phyloP scores from a whole-genome alignment of 345 rosid species.

The Melaleuca quinquenervia region DNA sequence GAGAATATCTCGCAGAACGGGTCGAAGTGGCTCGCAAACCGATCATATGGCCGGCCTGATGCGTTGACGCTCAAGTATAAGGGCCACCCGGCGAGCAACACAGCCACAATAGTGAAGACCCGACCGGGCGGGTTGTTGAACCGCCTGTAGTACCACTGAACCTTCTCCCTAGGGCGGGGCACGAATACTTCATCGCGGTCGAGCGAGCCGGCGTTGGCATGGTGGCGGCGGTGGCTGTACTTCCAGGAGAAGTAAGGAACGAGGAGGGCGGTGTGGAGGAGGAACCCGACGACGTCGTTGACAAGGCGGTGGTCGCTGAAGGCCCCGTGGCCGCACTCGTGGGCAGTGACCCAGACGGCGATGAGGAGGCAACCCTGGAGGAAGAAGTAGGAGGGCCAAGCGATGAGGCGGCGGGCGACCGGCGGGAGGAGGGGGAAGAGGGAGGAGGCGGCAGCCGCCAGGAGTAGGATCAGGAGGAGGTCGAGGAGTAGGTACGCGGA shows the following conservation, averaged over 20 bases:
- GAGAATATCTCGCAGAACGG: neutral
- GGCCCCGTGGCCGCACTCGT: conserved; percentile 29
- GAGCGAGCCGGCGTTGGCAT: conserved; percentile 19
- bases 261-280: conserved; percentile 14
- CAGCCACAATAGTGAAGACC: neutral
- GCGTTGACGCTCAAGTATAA: neutral
- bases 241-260: conserved; percentile 30
- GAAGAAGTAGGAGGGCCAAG: conserved; percentile 25
- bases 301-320: conserved; percentile 16
- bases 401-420: neutral
- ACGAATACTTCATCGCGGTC: conserved; percentile 19
- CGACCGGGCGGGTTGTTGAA: neutral
- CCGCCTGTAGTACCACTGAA: neutral
- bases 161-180: conserved; percentile 5
- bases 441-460: conserved; percentile 13
- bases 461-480: neutral
- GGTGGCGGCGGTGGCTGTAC: conserved; percentile 22
- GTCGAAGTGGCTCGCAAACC: neutral
- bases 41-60: neutral
- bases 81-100: neutral
- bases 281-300: conserved; percentile 12
- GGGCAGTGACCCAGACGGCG: conserved; percentile 19
- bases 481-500: neutral
- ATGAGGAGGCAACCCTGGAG: conserved; percentile 22
- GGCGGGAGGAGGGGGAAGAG: conserved; percentile 22